Base-by-base conservation (phyloP, 176 grass and related monocot genomes). In the Musa acuminata region DNA sequence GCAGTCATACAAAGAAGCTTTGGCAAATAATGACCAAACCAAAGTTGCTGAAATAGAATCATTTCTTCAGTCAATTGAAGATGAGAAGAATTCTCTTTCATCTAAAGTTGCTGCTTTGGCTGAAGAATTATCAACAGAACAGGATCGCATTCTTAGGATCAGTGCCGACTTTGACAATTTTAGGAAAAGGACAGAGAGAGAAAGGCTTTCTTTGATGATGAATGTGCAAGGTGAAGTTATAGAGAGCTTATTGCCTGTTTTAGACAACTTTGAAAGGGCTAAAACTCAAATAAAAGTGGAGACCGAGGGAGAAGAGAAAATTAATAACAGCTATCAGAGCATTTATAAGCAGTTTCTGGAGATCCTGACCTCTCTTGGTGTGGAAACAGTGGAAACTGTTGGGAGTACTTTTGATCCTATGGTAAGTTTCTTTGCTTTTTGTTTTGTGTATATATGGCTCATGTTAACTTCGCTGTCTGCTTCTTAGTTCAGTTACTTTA, bases 261-360 rank as follows among this genome's bases (percentile, higher is more conserved):
- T 99, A 51, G 95, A 99, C 82, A 99, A 94, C 60, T 99, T 99
- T 82, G 95, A 99, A 83, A 99, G 95, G 68, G 91, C 95, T 17
- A 94, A 86, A 86, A 63, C 66, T 23, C 90, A 99, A 76, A 89
- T 99, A 82, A 94, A 99, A 79, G 86, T 84, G 21, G 90, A 99
- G 86, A 91, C 90, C 0, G 95, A 99, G 75, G 72, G 70, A 26
- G 90, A 94, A 83, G 78, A 77, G 55, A 99, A 94, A 83, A 91
- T 99, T 69, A 94, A 94, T 75, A 79, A 88, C 58, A 99, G 90
- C 77, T 99, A 99, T 79, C 95, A 94, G 82, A 87, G 84, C 81
- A 99, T 99, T 55, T 99, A 94, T 77, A 99, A 99, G 80, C 95
- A 99, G 67, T 91, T 99, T 68, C 49, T 91, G 8, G 88, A 99